phyloP scores from a whole-genome alignment of 225 moss, liverwort and hornwort genomes.

The Pleurozium schreberi region DNA sequence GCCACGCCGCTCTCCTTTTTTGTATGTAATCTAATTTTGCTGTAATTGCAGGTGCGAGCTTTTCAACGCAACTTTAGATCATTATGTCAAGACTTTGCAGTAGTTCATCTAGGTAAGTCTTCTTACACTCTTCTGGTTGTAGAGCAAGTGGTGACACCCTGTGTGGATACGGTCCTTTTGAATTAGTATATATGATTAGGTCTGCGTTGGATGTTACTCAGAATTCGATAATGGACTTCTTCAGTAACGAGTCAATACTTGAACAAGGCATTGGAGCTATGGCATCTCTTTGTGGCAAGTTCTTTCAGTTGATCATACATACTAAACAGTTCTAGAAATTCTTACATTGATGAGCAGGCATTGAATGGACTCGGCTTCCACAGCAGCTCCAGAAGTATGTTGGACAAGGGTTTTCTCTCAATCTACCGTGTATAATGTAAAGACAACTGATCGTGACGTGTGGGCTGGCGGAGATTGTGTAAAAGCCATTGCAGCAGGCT shows the following conservation, averaged over 20 bases:
- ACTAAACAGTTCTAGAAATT: neutral
- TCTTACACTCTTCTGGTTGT: neutral
- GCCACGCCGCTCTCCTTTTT: neutral
- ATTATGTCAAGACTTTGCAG: constrained; percentile 74
- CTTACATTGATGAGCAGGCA: neutral
- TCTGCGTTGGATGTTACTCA: neutral
- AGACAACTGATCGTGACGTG: neutral
- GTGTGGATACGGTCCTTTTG: neutral
- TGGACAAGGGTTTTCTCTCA: neutral
- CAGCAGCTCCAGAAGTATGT: neutral
- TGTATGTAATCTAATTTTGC: neutral
- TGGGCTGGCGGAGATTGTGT: neutral
- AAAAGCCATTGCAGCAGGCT: neutral
- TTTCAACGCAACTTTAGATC: constrained; percentile 75
- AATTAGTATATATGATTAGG: neutral
- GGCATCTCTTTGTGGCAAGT: neutral
- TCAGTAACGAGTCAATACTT: neutral
- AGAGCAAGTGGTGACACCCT: neutral
- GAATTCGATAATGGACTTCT: neutral
- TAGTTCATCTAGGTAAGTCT: constrained; percentile 17
- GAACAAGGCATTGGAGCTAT: neutral
- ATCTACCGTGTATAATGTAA: neutral
- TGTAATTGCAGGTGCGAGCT: constrained; percentile 70
- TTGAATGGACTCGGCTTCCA: neutral
- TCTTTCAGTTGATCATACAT: neutral